A percentile compares a stretch with the other conserved stretches of the same genome.
phyloP scores from a whole-genome alignment of 176 grass and related monocot species.

The Musa schizocarpa region DNA sequence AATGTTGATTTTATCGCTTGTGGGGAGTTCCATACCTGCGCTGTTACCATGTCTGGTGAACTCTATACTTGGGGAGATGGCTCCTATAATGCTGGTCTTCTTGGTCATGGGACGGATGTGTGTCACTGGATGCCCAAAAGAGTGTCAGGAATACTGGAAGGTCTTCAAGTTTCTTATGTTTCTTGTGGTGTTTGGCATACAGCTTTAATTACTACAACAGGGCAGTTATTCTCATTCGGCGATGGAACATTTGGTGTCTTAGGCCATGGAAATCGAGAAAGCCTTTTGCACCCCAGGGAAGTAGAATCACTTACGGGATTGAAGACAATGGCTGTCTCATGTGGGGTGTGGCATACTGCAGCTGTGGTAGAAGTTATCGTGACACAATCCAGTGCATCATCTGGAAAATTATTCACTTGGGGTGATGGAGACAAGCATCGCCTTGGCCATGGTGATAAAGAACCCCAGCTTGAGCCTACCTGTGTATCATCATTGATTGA shows the following conservation, averaged over 20 bases:
- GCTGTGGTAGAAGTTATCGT: conserved; percentile 86
- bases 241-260: conserved; percentile 87
- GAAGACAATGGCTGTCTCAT: conserved; percentile 76
- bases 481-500: conserved; percentile 84
- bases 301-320: conserved; percentile 83
- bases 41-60: conserved; percentile 63
- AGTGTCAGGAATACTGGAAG: conserved; percentile 81
- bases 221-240: conserved; percentile 87
- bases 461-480: conserved; percentile 75
- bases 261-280: conserved; percentile 80
- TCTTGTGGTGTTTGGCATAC: conserved; percentile 98
- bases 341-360: conserved; percentile 95
- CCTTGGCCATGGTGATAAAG: conserved; percentile 79
- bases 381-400: conserved; percentile 76
- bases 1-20: conserved; percentile 65
- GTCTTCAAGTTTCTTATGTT: conserved; percentile 67
- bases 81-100: conserved; percentile 72
- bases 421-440: conserved; percentile 94
- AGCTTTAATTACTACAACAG: conserved; percentile 62
- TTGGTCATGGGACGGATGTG: conserved; percentile 82
- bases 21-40: conserved; percentile 95
- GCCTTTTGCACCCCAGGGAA: conserved; percentile 58
- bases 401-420: conserved; percentile 96
- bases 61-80: conserved; percentile 99
- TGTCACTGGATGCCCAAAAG: conserved; percentile 97